These are phyloP conservation scores for Thermoascus crustaceus DNA, from an alignment of 2,329 filamentous ascomycete genomes.

Conservation along the genomic window DNA sequence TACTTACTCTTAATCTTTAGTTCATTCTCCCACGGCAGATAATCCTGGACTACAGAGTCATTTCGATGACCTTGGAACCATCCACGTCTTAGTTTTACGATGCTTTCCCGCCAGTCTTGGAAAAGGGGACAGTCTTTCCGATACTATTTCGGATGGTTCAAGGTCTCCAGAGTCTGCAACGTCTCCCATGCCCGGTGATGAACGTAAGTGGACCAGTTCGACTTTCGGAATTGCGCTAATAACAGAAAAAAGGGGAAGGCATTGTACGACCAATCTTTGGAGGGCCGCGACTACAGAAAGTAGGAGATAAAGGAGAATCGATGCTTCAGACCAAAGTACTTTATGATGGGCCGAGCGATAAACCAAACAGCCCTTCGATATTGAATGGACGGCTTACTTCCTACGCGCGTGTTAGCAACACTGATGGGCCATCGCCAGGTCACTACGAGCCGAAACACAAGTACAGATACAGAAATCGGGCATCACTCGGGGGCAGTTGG, in stretches of 20 bases:
- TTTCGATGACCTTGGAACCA: constrained; percentile 21
- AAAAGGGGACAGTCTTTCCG: background rate
- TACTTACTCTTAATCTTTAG: background rate
- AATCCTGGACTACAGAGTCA: constrained; percentile 4
- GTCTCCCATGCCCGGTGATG: background rate
- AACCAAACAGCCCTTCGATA: background rate
- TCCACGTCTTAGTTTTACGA: constrained; percentile 22
- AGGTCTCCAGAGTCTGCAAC: constrained; percentile 1
- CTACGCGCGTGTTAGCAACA: background rate
- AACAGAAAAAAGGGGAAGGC: background rate
- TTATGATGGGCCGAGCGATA: background rate
- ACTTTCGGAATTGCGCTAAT: background rate
- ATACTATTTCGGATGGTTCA: background rate
- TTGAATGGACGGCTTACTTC: background rate
- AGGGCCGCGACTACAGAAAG: no score
- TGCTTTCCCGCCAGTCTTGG: constrained; percentile 8
- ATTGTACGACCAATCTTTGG: background rate
- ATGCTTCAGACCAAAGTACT: background rate
- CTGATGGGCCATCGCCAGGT: background rate
- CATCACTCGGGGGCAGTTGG: background rate
- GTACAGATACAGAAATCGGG: background rate
- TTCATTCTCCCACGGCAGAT: background rate
- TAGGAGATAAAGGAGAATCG: no score
- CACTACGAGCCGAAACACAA: background rate
- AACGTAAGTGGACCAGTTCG: background rate